phyloP scores from a whole-genome alignment of 1,284 basidiomycete genomes.

The Ceratobasidium papillatum region DNA sequence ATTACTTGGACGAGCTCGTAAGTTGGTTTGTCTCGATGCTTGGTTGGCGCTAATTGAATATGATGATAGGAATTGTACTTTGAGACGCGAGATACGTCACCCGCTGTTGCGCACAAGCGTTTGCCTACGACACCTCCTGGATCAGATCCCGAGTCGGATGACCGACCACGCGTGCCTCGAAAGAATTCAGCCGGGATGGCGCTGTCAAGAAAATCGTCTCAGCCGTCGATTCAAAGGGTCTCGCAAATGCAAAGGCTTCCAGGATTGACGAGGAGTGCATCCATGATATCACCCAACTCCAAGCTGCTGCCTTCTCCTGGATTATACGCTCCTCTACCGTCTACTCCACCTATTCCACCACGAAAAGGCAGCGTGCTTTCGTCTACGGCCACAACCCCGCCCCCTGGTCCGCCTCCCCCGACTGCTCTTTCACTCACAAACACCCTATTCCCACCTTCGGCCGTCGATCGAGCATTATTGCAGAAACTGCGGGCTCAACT shows the following conservation, averaged over 20 bases:
- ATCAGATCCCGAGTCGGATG: constrained; percentile 48
- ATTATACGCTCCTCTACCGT: constrained; percentile 45
- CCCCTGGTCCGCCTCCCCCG: constrained; percentile 33
- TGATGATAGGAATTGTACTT: constrained; percentile 35
- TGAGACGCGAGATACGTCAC: constrained; percentile 55
- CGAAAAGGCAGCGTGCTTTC: constrained; percentile 35
- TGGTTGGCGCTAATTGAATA: not conserved
- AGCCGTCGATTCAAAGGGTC: constrained; percentile 53
- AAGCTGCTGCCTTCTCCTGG: constrained; percentile 42
- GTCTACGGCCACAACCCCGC: not conserved
- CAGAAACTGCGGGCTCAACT: constrained; percentile 1
- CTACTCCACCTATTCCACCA: constrained; percentile 44
- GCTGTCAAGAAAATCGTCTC: constrained; percentile 14
- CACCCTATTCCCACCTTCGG: constrained; percentile 42
- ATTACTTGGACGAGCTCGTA: constrained; percentile 68
- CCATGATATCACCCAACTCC: constrained; percentile 45
- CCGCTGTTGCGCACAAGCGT: constrained; percentile 40
- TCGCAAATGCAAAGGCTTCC: constrained; percentile 46
- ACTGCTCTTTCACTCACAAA: constrained; percentile 33
- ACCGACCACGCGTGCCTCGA: constrained; percentile 56
- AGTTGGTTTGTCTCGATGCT: constrained; percentile 46
- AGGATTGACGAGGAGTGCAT: constrained; percentile 45
- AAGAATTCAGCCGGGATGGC: constrained; percentile 50
- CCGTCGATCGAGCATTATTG: constrained; percentile 24
- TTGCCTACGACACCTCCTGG: constrained; percentile 50